phyloP scores from a whole-genome alignment of 192 early-diverging fungal species.

The Coemansia sp. region DNA sequence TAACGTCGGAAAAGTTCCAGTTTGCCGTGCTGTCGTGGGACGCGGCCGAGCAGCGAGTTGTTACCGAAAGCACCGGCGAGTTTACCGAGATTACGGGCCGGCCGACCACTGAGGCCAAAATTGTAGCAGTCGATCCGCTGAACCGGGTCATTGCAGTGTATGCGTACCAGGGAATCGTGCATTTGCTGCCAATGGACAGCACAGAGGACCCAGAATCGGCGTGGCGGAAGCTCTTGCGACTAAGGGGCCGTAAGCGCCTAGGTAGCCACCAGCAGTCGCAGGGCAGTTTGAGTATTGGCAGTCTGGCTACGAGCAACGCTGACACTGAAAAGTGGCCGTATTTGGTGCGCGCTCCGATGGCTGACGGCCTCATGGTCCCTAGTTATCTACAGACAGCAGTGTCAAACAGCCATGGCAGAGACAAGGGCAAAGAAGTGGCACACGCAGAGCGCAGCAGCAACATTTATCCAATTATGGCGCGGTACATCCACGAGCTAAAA shows the following conservation, averaged over 20 bases:
- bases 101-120: constrained; percentile 52
- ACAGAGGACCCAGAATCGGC: background rate
- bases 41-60: constrained; percentile 32
- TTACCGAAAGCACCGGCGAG: constrained; percentile 67
- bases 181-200: constrained; percentile 58
- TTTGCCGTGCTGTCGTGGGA: constrained; percentile 73
- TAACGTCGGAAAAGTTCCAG: constrained; percentile 66
- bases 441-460: constrained; percentile 30
- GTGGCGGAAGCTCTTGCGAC: constrained; percentile 13
- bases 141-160: constrained; percentile 57
- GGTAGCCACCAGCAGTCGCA: background rate
- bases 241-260: background rate
- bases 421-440: constrained; percentile 43
- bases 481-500: constrained; percentile 41
- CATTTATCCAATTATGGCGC: constrained; percentile 25
- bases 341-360: constrained; percentile 13
- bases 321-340: constrained; percentile 23
- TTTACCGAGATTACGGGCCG: constrained; percentile 58
- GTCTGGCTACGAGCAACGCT: background rate
- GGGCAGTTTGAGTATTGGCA: background rate
- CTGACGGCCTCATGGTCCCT: constrained; percentile 17
- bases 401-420: background rate
- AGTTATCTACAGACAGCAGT: constrained; percentile 15
- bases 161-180: constrained; percentile 67
- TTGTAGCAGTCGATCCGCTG: constrained; percentile 60